Percentiles rank a stretch among this genome's conserved stretches.
Evolutionary conservation across 2,329 filamentous ascomycete species (phyloP).

Genomic region (Byssochlamys sp.): DNA sequence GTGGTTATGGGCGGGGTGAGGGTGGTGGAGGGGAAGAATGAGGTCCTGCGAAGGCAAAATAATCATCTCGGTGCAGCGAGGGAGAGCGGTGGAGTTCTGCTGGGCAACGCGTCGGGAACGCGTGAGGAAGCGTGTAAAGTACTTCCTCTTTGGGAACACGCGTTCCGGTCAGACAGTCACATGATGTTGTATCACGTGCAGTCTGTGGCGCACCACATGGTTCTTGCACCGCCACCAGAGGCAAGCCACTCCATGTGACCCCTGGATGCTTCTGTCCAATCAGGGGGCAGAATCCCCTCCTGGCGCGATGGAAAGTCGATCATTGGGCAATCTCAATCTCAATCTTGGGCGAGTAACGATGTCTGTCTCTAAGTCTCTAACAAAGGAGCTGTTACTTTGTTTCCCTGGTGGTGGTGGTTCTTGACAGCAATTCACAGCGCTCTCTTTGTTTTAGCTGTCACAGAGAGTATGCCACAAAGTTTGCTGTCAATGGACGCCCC

Average conservation of each 20-base stretch:
- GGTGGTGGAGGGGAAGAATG: neutral
- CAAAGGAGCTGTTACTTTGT: too few relatives aligned
- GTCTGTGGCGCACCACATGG: neutral
- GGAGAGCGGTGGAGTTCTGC: neutral
- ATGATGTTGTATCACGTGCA: neutral
- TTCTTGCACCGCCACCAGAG: neutral
- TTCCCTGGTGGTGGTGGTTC: neutral
- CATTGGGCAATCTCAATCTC: too few relatives aligned
- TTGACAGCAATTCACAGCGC: neutral
- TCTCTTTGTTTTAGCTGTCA: neutral
- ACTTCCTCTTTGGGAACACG: slow-evolving; percentile 10
- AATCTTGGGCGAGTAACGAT: too few relatives aligned
- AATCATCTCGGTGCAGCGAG: neutral
- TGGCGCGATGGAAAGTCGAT: too few relatives aligned
- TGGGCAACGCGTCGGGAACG: slow-evolving; percentile 8
- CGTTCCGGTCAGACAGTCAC: neutral
- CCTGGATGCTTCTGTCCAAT: neutral
- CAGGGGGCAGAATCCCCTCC: neutral
- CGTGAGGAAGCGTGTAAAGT: slow-evolving; percentile 14
- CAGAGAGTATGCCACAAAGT: neutral
- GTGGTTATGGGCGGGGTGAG: neutral
- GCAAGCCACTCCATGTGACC: neutral
- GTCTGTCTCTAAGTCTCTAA: too few relatives aligned
- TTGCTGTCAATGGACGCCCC: neutral
- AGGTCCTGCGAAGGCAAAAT: neutral